Base-by-base conservation (phyloP, 768 basidiomycete species). In the Coprinopsis cinerea region DNA sequence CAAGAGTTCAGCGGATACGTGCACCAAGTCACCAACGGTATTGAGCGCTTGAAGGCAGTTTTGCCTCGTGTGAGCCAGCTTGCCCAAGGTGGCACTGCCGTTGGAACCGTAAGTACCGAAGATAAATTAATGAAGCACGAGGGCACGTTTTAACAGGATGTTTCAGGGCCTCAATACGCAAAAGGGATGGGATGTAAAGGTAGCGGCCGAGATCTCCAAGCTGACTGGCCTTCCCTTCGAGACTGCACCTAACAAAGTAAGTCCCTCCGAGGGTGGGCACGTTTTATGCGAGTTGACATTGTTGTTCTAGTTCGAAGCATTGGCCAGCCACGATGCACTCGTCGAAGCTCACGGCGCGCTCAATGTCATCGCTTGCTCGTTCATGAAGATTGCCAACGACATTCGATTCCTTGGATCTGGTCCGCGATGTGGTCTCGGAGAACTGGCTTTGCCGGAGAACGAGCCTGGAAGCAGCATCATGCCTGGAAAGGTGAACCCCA, bases 321-420 rank as follows among this genome's bases (percentile, higher is more conserved):
- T 98, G 54, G 96, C 96, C 18, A 76, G 89, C n/a, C 96, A 99
- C 66, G 96, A 99, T 67, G 96, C 96, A 4, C 82, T 99, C 49
- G 92, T 98, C 18, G 96, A 99, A 70, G 83, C 93, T 9, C 95
- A 97, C 51, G 96, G 96, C 48, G 95, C 94, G 14, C 79, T 99
- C 56, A 98, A 98, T 68, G 88, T 90, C 37, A 67, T 99, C 48
- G 96, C 96, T n/a, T 90, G 88, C 64, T 96, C 92, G 7, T 71
- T 97, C 57, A 96, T 97, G 92, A 99, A 99, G 78, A 97, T 99
- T 61, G 95, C 95, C 43, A 98, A 99, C 64, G 96, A 99, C 62
- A 95, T 99, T 64, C 86, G 96, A 46, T 98, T 88, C 78, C 86
- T 99, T 57, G 95, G 85, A 22, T 98, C 95, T 43, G 96, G 96